phyloP scores from a whole-genome alignment of 352 stramenopile species.

The Phytophthora lateralis region DNA sequence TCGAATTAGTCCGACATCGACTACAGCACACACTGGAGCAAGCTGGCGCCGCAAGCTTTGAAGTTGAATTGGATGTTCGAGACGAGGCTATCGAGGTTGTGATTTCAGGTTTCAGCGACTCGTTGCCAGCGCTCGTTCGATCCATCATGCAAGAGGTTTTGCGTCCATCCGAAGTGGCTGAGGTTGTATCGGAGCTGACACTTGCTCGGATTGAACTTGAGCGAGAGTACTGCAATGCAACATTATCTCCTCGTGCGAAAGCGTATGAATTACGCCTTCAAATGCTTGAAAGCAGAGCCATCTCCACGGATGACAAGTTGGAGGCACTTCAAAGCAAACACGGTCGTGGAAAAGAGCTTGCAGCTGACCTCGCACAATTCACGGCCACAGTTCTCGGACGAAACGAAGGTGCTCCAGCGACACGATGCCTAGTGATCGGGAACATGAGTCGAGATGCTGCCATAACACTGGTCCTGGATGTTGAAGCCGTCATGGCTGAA shows the following conservation, averaged over 20 bases:
- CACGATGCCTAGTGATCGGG: slow-evolving; percentile 59
- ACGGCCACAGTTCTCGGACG: slow-evolving; percentile 27
- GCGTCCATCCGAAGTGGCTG: slow-evolving; percentile 27
- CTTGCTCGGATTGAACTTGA: slow-evolving; percentile 62
- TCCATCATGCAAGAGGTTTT: slow-evolving; percentile 55
- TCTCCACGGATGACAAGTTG: slow-evolving; percentile 69
- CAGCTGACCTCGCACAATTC: slow-evolving; percentile 42
- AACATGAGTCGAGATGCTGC: slow-evolving; percentile 56
- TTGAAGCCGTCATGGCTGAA: slow-evolving; percentile 34
- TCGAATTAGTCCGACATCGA: slow-evolving; percentile 65
- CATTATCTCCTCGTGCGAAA: slow-evolving; percentile 68
- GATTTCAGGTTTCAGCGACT: slow-evolving; percentile 78
- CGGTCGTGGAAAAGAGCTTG: slow-evolving; percentile 19
- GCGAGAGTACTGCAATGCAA: slow-evolving; percentile 72
- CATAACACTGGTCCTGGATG: slow-evolving; percentile 36
- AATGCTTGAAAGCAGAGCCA: slow-evolving; percentile 62
- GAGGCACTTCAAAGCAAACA: slow-evolving; percentile 36
- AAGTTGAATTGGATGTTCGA: slow-evolving; percentile 58
- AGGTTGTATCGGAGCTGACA: slow-evolving; percentile 41
- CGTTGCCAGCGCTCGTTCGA: slow-evolving; percentile 55
- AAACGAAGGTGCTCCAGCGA: neutral
- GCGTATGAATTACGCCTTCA: slow-evolving; percentile 72
- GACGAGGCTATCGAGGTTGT: slow-evolving; percentile 73
- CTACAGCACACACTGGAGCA: slow-evolving; percentile 75
- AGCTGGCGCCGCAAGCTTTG: slow-evolving; percentile 59